These are phyloP conservation scores for Aureobasidium sp. DNA, from an alignment of 2,329 filamentous ascomycete genomes.

Conservation along the genomic window DNA sequence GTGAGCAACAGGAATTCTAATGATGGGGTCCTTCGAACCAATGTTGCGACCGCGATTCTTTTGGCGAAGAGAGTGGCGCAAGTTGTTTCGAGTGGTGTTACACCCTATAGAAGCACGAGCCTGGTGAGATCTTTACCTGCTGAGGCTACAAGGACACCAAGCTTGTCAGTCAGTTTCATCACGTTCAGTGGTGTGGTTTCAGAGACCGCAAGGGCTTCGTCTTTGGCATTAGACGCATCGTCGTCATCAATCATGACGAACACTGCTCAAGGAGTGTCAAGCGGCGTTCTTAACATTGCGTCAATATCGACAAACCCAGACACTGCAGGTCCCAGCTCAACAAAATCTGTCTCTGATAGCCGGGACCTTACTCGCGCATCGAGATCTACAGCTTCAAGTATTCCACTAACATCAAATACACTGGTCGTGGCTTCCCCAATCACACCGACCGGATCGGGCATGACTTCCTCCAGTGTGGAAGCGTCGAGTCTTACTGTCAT, in stretches of 20 bases:
- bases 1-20: neutral
- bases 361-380: neutral
- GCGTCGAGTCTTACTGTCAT: no score
- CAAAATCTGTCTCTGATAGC: neutral
- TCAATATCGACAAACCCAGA: neutral
- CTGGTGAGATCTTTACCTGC: neutral
- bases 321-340: no score
- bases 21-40: neutral
- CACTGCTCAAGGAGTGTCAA: no score
- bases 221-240: neutral
- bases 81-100: neutral
- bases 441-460: neutral
- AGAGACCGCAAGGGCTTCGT: no score
- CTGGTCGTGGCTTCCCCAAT: no score
- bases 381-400: neutral
- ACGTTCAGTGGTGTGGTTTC: no score
- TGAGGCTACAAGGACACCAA: neutral
- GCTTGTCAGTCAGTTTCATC: neutral
- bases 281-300: neutral
- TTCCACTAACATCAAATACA: neutral
- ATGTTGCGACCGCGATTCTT: neutral
- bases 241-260: no score
- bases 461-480: neutral
- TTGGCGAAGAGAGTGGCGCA: neutral
- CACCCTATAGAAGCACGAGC: neutral